These are phyloP conservation scores for Aspergillus affinis DNA, from an alignment of 495 filamentous ascomycete species.

Conservation along the genomic window DNA sequence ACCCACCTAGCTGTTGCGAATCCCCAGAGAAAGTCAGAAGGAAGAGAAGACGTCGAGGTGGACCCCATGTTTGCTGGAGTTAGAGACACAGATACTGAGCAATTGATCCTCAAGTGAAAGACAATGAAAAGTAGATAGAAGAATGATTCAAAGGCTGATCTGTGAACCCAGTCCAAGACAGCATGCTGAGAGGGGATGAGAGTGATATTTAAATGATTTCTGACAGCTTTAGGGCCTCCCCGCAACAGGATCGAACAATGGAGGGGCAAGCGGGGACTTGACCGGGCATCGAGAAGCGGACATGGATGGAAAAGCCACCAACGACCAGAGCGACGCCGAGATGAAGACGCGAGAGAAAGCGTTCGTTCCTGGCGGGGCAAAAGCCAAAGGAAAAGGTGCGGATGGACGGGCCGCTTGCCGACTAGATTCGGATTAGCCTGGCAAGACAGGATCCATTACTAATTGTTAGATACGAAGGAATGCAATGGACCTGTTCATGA, in stretches of 20 bases:
- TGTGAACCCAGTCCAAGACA: neutral
- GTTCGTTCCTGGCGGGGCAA: constrained; percentile 10
- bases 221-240: neutral
- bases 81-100: constrained; percentile 2
- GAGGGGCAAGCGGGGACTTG: constrained; percentile 11
- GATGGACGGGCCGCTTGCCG: constrained; percentile 34
- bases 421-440: constrained; percentile 3
- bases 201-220: constrained; percentile 12
- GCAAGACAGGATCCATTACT: too few species aligned
- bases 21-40: constrained; percentile 77
- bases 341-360: constrained; percentile 20
- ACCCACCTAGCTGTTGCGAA: constrained; percentile 76
- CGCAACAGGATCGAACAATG: constrained; percentile 1
- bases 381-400: constrained; percentile 13
- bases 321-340: constrained; percentile 21
- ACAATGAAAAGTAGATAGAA: constrained; percentile 59
- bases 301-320: constrained; percentile 1
- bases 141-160: neutral
- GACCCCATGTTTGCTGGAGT: constrained; percentile 32
- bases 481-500: neutral
- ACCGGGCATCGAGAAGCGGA: neutral
- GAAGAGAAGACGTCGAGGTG: constrained; percentile 45
- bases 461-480: too few species aligned
- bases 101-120: constrained; percentile 33
- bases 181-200: neutral